phyloP scores from a whole-genome alignment of 148 eudicot species.

The Rheum nobile region DNA sequence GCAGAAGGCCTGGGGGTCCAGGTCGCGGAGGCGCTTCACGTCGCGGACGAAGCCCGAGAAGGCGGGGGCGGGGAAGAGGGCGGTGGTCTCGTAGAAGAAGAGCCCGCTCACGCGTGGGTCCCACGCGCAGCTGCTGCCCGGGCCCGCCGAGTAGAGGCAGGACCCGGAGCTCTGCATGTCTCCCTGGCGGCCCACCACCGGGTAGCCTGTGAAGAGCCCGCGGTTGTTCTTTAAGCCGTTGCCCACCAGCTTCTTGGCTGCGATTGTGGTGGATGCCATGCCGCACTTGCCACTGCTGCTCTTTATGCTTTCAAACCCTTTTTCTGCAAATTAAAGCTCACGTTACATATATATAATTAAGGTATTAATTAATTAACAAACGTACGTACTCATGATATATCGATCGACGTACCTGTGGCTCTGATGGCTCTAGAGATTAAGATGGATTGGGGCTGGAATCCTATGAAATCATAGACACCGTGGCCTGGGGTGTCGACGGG shows the following conservation, averaged over 20 bases:
- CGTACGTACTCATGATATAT: no score
- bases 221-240: slow-evolving; percentile 63
- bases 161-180: slow-evolving; percentile 84
- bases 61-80: slow-evolving; percentile 37
- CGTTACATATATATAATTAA: no score
- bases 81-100: slow-evolving; percentile 60
- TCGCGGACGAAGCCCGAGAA: slow-evolving; percentile 43
- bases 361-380: no score
- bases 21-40: slow-evolving; percentile 47
- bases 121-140: slow-evolving; percentile 52
- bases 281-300: slow-evolving; percentile 44
- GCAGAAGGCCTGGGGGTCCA: slow-evolving; percentile 39
- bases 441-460: slow-evolving; percentile 54
- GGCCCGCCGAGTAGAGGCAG: slow-evolving; percentile 39
- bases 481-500: slow-evolving; percentile 40
- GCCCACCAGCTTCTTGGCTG: slow-evolving; percentile 37
- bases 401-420: slow-evolving; percentile 47
- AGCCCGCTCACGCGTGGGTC: slow-evolving; percentile 62
- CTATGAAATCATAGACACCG: slow-evolving; percentile 64
- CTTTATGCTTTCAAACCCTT: slow-evolving; percentile 33
- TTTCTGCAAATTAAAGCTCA: slow-evolving; percentile 28
- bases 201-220: slow-evolving; percentile 58
- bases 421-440: slow-evolving; percentile 35
- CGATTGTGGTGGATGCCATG: slow-evolving; percentile 38
- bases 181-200: slow-evolving; percentile 58